These are phyloP conservation scores for Naematelia encephala DNA, from an alignment of 768 basidiomycete genomes.

Conservation along the genomic window DNA sequence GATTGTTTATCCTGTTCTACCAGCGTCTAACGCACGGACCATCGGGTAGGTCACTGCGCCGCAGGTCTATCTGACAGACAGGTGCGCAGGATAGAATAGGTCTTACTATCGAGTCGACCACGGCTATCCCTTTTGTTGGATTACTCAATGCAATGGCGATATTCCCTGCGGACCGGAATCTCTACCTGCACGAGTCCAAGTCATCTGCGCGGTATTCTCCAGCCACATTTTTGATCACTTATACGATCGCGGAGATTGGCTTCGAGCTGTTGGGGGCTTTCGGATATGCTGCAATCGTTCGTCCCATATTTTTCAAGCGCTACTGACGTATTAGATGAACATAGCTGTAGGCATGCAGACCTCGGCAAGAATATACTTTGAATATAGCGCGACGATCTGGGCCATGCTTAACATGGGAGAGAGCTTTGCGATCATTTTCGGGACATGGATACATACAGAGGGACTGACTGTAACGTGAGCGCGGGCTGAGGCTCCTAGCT, in stretches of 20 bases:
- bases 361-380: conserved; percentile 49
- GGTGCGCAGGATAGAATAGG: conserved; percentile 54
- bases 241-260: conserved; percentile 50
- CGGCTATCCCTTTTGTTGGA: conserved; percentile 52
- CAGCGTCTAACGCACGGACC: conserved; percentile 51
- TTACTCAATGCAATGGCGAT: conserved; percentile 52
- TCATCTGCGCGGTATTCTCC: conserved; percentile 53
- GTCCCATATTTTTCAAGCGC: conserved; percentile 2
- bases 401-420: conserved; percentile 50
- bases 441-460: conserved; percentile 44
- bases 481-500: background rate
- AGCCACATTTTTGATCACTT: conserved; percentile 52
- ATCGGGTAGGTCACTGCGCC: conserved; percentile 7
- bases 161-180: conserved; percentile 54
- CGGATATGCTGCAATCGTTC: conserved; percentile 33
- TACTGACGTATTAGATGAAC: conserved; percentile 31
- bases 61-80: background rate
- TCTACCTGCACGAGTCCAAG: conserved; percentile 55
- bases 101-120: conserved; percentile 44
- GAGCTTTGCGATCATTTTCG: conserved; percentile 49
- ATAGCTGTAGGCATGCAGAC: conserved; percentile 50
- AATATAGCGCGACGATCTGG: conserved; percentile 49
- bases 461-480: conserved; percentile 51
- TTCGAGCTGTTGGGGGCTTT: conserved; percentile 49
- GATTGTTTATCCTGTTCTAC: conserved; percentile 52